Percentiles rank a stretch among this genome's conserved stretches.
Conservation (phyloP, 257 asterid genomes). For the Handroanthus guayacan region DNA sequence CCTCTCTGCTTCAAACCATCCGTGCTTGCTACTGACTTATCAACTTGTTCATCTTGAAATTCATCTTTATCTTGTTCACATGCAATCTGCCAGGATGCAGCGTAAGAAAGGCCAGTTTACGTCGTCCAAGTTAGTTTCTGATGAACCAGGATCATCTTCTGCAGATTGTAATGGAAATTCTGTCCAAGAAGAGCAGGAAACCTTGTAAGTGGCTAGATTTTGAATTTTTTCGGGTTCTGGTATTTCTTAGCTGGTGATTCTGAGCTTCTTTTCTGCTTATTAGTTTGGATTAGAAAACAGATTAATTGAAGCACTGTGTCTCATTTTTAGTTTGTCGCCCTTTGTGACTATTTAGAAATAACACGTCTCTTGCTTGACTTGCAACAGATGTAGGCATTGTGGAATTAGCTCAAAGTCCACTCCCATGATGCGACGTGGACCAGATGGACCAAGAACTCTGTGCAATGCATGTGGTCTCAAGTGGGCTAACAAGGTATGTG, state of each 20-base stretch:
- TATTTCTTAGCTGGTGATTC: slow-evolving; percentile 20
- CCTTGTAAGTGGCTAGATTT: slow-evolving; percentile 61
- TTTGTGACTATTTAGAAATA: slow-evolving; percentile 29
- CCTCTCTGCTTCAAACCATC: slow-evolving; percentile 14
- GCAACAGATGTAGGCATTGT: slow-evolving; percentile 84
- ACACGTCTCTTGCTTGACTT: slow-evolving; percentile 26
- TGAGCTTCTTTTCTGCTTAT: background rate
- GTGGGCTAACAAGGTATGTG: slow-evolving; percentile 82
- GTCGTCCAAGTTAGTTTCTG: slow-evolving; percentile 77
- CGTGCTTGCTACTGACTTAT: background rate
- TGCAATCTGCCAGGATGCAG: slow-evolving; percentile 83
- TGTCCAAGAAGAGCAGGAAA: slow-evolving; percentile 87
- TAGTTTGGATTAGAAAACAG: slow-evolving; percentile 2
- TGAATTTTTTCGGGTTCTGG: slow-evolving; percentile 1
- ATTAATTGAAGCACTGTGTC: slow-evolving; percentile 16
- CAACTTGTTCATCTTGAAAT: slow-evolving; percentile 9
- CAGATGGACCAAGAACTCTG: slow-evolving; percentile 90
- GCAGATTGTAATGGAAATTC: slow-evolving; percentile 75
- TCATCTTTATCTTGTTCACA: slow-evolving; percentile 20
- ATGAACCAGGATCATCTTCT: slow-evolving; percentile 81
- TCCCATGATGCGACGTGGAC: slow-evolving; percentile 99
- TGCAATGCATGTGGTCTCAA: slow-evolving; percentile 96
- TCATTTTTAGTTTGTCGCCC: background rate
- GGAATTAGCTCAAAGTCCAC: slow-evolving; percentile 90
- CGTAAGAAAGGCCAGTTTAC: slow-evolving; percentile 99